Conservation (phyloP, 108 stramenopile genomes). For the Hondaea fermentalgiana region DNA sequence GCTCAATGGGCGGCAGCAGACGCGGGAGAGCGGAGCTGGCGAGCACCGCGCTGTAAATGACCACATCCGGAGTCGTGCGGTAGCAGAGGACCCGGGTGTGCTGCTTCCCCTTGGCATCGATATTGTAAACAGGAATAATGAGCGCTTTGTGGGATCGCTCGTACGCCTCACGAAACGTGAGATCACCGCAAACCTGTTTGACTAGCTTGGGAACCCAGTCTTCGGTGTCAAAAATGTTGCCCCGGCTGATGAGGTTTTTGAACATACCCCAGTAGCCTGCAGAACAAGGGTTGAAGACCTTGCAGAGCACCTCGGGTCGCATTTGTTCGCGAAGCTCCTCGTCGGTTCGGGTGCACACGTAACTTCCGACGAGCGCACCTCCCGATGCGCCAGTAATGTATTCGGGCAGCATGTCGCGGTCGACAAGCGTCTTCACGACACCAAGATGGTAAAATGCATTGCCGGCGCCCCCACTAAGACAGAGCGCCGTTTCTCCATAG, state of each 20-base stretch:
- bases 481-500: neutral
- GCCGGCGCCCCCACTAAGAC: neutral
- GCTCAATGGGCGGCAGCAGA: neutral
- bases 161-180: neutral
- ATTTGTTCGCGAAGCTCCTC: conserved; percentile 5
- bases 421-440: neutral
- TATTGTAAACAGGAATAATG: neutral
- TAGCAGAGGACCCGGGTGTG: conserved; percentile 1
- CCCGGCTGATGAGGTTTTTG: neutral
- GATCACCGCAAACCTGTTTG: neutral
- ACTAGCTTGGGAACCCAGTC: neutral
- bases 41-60: neutral
- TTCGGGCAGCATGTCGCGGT: neutral
- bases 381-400: conserved; percentile 8
- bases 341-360: conserved; percentile 2
- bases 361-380: neutral
- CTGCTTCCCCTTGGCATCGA: neutral
- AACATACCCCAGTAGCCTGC: neutral
- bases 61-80: neutral
- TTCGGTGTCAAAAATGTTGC: neutral
- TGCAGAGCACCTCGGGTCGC: neutral
- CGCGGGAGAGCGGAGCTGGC: neutral
- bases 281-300: conserved; percentile 9
- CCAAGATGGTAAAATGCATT: neutral
- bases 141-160: neutral